Percentiles rank a stretch among this genome's conserved stretches.
These are phyloP conservation scores for Cantharellus anzutake DNA, from an alignment of 768 basidiomycete species.

Conservation along the genomic window DNA sequence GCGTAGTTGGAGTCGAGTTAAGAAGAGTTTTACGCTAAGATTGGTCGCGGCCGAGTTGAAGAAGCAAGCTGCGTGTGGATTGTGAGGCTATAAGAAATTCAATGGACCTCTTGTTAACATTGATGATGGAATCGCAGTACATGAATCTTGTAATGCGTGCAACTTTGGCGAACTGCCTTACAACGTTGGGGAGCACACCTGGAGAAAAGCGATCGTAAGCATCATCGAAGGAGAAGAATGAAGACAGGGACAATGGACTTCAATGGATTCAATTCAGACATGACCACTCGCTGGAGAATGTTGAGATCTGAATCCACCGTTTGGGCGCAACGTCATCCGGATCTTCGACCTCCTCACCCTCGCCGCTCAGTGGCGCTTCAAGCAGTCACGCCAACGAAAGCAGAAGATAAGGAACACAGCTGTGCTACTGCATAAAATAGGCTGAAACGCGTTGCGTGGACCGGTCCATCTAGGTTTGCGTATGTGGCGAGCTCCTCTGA, in stretches of 20 bases:
- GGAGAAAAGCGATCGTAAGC: not conserved
- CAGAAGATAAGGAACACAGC: constrained; percentile 94
- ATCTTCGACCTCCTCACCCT: constrained; percentile 30
- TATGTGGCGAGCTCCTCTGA: constrained; percentile 48
- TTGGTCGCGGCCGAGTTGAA: not conserved
- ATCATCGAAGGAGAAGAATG: not conserved
- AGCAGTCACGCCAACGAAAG: constrained; percentile 87
- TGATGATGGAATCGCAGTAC: constrained; percentile 86
- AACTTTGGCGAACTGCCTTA: constrained; percentile 82
- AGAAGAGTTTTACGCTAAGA: not conserved
- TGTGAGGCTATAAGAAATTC: constrained; percentile 21
- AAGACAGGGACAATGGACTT: constrained; percentile 31
- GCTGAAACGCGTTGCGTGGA: constrained; percentile 21
- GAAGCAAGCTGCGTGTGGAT: constrained; percentile 4
- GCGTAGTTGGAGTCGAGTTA: not conserved
- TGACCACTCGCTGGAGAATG: constrained; percentile 60
- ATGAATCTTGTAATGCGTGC: constrained; percentile 80
- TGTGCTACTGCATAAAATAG: constrained; percentile 89
- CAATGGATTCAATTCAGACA: constrained; percentile 73
- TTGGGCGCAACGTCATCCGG: constrained; percentile 23
- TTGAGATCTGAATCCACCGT: constrained; percentile 76
- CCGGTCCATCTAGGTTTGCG: constrained; percentile 18
- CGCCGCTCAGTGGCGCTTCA: constrained; percentile 24
- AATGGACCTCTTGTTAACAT: constrained; percentile 53
- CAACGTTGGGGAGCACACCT: constrained; percentile 88